Evolutionary conservation across 257 asterid genomes (phyloP).

Genomic region (Solanum rostratum): DNA sequence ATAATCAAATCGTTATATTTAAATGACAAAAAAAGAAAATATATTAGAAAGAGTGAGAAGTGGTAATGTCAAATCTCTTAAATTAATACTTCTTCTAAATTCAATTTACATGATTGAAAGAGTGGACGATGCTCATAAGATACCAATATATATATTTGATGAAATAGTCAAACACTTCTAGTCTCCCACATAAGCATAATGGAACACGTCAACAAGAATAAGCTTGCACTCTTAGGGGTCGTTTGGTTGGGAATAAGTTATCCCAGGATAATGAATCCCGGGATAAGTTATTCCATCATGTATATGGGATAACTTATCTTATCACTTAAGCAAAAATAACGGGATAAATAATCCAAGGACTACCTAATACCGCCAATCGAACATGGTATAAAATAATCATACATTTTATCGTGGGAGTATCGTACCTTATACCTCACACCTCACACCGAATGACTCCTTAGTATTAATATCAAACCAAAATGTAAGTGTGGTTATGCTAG

Average conservation of each 20-base stretch:
- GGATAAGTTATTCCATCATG: no score
- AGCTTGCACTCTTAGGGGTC: neutral
- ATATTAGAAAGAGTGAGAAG: neutral
- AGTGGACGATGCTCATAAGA: neutral
- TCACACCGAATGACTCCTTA: neutral
- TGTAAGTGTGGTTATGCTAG: neutral
- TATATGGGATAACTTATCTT: no score
- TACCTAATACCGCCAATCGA: no score
- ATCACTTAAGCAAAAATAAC: no score
- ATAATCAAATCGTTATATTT: neutral
- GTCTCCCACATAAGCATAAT: neutral
- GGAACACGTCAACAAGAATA: neutral
- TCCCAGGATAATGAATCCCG: no score
- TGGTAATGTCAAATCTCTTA: neutral
- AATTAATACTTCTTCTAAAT: neutral
- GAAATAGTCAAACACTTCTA: neutral
- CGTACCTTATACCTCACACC: no score
- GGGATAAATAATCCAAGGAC: no score
- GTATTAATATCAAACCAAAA: neutral
- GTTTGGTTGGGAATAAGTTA: no score
- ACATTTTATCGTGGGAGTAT: no score
- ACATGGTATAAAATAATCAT: no score
- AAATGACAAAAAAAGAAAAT: neutral
- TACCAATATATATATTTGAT: neutral
- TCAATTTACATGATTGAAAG: neutral